phyloP scores from a whole-genome alignment of 495 filamentous ascomycete genomes.

The Xylaria palmicola region DNA sequence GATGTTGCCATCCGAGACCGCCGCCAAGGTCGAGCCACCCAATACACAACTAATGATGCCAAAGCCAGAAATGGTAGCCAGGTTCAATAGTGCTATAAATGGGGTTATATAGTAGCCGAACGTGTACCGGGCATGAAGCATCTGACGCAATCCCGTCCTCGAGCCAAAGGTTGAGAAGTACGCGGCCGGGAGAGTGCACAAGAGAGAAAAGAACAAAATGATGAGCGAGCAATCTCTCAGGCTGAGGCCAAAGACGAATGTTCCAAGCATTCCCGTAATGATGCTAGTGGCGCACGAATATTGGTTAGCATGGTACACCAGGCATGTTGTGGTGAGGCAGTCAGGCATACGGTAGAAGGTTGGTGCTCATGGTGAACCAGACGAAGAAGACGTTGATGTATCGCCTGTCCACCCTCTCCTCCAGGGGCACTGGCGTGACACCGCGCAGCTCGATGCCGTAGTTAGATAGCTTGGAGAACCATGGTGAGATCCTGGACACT shows the following conservation, averaged over 20 bases:
- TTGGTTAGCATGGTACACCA: neutral
- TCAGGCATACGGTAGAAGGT: constrained; percentile 39
- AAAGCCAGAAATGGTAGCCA: constrained; percentile 43
- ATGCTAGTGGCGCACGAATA: constrained; percentile 32
- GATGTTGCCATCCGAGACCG: constrained; percentile 39
- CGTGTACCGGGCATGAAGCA: constrained; percentile 49
- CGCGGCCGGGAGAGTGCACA: constrained; percentile 47
- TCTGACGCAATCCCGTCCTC: constrained; percentile 50
- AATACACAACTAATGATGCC: constrained; percentile 33
- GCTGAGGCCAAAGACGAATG: constrained; percentile 46
- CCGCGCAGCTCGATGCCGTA: constrained; percentile 44
- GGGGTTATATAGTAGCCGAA: constrained; percentile 44
- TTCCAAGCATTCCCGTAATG: constrained; percentile 53
- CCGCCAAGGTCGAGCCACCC: constrained; percentile 38
- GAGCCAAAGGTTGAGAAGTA: constrained; percentile 52
- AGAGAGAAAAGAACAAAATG: constrained; percentile 53
- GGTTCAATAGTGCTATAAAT: constrained; percentile 38
- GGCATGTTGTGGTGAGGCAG: neutral
- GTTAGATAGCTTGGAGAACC: constrained; percentile 5
- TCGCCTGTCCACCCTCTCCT: constrained; percentile 42
- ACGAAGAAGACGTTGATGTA: constrained; percentile 49
- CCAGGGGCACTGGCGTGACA: constrained; percentile 49
- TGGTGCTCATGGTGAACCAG: constrained; percentile 40
- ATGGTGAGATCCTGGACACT: neutral
- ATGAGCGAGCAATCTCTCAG: constrained; percentile 50